Evolutionary conservation across 495 filamentous ascomycete genomes (phyloP).

Genomic region (Stereocaulon alpinum): DNA sequence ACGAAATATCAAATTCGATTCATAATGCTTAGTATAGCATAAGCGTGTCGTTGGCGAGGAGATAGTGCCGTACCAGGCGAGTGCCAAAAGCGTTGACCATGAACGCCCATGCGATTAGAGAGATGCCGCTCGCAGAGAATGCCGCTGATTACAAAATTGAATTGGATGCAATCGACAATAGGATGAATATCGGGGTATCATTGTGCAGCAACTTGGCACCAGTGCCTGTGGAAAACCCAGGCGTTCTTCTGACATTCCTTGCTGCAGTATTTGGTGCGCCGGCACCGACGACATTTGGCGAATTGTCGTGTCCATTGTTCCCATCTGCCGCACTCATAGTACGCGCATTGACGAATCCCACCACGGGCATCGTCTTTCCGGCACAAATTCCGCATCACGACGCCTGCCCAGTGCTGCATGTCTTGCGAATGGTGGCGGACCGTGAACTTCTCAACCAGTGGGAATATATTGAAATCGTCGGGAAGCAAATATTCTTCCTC

Average conservation of each 20-base stretch:
- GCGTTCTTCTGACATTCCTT: constrained; percentile 99
- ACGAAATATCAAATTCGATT: constrained; percentile 10
- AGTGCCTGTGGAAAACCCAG: constrained; percentile 95
- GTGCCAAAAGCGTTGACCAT: neutral
- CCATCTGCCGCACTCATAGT: constrained; percentile 97
- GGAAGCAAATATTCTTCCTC: constrained; percentile 83
- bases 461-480: constrained; percentile 96
- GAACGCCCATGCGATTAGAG: constrained; percentile 1
- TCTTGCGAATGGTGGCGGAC: constrained; percentile 86
- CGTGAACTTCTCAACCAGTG: constrained; percentile 95
- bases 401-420: constrained; percentile 99
- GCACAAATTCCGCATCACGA: constrained; percentile 97
- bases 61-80: constrained; percentile 5
- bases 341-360: constrained; percentile 91
- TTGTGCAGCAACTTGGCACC: constrained; percentile 75
- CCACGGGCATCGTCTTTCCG: constrained; percentile 91
- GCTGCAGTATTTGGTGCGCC: constrained; percentile 98
- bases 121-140: constrained; percentile 12
- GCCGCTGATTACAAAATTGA: constrained; percentile 23
- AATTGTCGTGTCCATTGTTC: constrained; percentile 93
- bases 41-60: constrained; percentile 13
- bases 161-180: constrained; percentile 8
- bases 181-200: constrained; percentile 26
- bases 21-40: constrained; percentile 12
- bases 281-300: constrained; percentile 92